phyloP scores from a whole-genome alignment of 148 eudicot species.

The Limonium bicolor region DNA sequence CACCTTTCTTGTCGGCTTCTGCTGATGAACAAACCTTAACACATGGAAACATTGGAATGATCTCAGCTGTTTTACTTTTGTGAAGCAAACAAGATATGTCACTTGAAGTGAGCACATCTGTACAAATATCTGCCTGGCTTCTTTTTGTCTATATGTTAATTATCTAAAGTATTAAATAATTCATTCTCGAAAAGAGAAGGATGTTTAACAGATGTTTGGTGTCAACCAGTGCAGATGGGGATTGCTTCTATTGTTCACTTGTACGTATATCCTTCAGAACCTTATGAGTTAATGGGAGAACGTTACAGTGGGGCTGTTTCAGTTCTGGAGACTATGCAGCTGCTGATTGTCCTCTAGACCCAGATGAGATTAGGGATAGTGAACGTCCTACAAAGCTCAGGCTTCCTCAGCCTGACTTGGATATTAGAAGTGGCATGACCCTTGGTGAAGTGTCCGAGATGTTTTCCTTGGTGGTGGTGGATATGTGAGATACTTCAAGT shows the following conservation, averaged over 20 bases:
- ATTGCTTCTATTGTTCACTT: slow-evolving; percentile 87
- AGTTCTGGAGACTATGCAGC: slow-evolving; percentile 98
- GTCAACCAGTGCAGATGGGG: slow-evolving; percentile 92
- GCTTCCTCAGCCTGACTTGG: slow-evolving; percentile 69
- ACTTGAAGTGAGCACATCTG: too few species aligned
- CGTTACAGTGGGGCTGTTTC: slow-evolving; percentile 54
- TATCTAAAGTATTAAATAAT: too few species aligned
- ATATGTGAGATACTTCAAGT: slow-evolving; percentile 39
- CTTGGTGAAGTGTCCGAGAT: slow-evolving; percentile 87
- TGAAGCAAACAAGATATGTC: too few species aligned
- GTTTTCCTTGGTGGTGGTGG: slow-evolving; percentile 88
- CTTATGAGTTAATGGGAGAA: slow-evolving; percentile 84
- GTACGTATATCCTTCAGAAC: slow-evolving; percentile 88
- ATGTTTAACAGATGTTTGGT: too few species aligned
- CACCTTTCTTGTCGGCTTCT: too few species aligned
- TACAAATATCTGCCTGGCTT: too few species aligned
- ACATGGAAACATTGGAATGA: too few species aligned
- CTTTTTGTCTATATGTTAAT: too few species aligned
- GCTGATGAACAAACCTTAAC: too few species aligned
- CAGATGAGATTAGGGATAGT: slow-evolving; percentile 95
- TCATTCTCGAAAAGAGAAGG: too few species aligned
- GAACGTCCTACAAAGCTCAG: slow-evolving; percentile 90
- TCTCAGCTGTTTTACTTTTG: too few species aligned
- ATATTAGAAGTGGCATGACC: slow-evolving; percentile 56
- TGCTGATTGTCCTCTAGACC: slow-evolving; percentile 81